Evolutionary conservation across 2,329 filamentous ascomycete species (phyloP), one percentile per base, ranked within the genome.

Genomic region (Colletotrichum scovillei): DNA sequence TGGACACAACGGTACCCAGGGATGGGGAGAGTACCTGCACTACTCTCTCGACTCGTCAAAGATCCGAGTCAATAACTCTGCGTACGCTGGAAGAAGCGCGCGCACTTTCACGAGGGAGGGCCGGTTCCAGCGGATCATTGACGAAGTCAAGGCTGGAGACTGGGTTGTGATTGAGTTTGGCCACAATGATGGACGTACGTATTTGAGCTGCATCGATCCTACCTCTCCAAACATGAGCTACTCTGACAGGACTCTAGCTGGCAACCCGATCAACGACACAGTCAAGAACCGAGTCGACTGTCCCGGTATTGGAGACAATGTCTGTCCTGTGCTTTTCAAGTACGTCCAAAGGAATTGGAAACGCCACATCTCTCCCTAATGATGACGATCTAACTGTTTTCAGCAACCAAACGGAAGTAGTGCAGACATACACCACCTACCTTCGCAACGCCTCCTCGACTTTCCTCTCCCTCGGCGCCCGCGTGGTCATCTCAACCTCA

Each of bases 121-220:
- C 5, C 89, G 90, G 11, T 94, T 94, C 83, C 80, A 86, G 14
- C 85, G 84, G 0, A 87, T 94, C 59, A 86, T 88, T 62, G 81
- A 85, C 53, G 77, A 84, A 2, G 84, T 93, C 24, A 76, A 87
- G 77, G 69, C 84, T 1, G 90, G 90, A 38, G 92, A 94, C 80
- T 91, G 89, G 80, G 91, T 93, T 0, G 85, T 93, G 60, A 92
- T 93, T 66, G 92, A 93, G 76, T 93, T 94, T 77, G 92, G 92
- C 0, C 92, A 94, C 84, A 94, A 94, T 76, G 92, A 94, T 76
- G 92, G 91, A n/a, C 69, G 69, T 69, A n/a, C 4, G 69, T 72
- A 57, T 35, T 2, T 35, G 4, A 12, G 12, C 32, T 35, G 32
- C 32, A 35, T 35, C 32, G 32, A 35, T 35, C 11, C 11, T 35